A percentile compares a stretch with the other conserved stretches of the same genome.
Conservation (phyloP, 1,284 basidiomycete species). For the Sparassis latifolia region DNA sequence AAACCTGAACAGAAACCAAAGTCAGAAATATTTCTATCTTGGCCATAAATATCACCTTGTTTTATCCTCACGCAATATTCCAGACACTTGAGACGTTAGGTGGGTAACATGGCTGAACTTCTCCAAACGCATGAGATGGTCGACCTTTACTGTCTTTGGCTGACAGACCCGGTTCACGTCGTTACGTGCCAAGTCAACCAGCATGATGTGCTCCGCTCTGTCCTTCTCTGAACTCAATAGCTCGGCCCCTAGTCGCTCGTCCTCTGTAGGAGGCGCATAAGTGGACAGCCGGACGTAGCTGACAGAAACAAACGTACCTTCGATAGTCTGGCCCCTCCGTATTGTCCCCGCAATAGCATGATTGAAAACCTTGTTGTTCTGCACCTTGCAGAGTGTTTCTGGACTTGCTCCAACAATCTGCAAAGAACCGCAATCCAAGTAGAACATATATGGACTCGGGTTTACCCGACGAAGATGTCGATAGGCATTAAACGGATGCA, state of each 20-base stretch:
- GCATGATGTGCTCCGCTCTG: constrained; percentile 97
- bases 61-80: constrained; percentile 76
- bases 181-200: constrained; percentile 98
- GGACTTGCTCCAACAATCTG: constrained; percentile 97
- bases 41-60: constrained; percentile 51
- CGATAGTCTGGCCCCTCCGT: constrained; percentile 76
- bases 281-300: background rate
- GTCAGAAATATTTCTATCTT: background rate
- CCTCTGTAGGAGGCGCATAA: constrained; percentile 54
- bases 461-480: constrained; percentile 91
- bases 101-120: constrained; percentile 99
- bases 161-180: constrained; percentile 98
- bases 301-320: constrained; percentile 52
- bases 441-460: constrained; percentile 99
- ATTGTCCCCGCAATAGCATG: constrained; percentile 98
- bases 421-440: constrained; percentile 87
- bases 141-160: constrained; percentile 92
- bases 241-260: constrained; percentile 69
- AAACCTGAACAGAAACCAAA: constrained; percentile 50
- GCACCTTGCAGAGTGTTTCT: constrained; percentile 96
- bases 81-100: constrained; percentile 93
- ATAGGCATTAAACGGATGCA: constrained; percentile 98
- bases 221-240: constrained; percentile 89
- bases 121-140: constrained; percentile 90
- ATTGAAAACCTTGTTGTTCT: constrained; percentile 89